Evolutionary conservation across 2,329 filamentous ascomycete genomes (phyloP).

Genomic region (Dactylellina sp.): DNA sequence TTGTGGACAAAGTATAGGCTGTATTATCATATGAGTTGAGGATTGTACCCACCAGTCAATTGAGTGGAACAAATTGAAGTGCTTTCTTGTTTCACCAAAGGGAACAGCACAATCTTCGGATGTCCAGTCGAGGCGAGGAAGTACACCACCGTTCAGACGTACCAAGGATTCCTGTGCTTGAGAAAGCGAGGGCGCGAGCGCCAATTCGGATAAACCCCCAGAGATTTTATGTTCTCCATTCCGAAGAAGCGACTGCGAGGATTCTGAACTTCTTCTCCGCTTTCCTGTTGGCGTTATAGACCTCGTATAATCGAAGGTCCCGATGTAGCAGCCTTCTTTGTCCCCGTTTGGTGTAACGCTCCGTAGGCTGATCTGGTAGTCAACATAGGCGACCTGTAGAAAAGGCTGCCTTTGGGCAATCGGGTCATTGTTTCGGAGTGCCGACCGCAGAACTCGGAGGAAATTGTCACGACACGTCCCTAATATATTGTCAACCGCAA

Average conservation of each 20-base stretch:
- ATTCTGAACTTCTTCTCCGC: background rate
- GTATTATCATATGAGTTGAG: too few species aligned
- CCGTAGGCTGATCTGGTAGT: conserved; percentile 39
- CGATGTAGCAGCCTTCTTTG: conserved; percentile 39
- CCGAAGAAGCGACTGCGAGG: conserved; percentile 4
- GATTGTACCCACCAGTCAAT: conserved; percentile 36
- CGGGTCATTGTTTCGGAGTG: conserved; percentile 9
- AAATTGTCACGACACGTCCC: conserved; percentile 20
- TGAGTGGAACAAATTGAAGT: conserved; percentile 47
- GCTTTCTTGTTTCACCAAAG: conserved; percentile 46
- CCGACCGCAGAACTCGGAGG: conserved; percentile 17
- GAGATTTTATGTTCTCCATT: conserved; percentile 2
- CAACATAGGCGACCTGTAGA: conserved; percentile 26
- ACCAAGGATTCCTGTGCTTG: conserved; percentile 32
- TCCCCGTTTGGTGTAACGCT: conserved; percentile 22
- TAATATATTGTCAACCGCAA: conserved; percentile 28
- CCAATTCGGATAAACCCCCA: conserved; percentile 16
- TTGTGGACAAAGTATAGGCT: too few species aligned
- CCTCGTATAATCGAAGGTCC: conserved; percentile 20
- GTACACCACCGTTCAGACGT: conserved; percentile 37
- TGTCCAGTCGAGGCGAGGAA: conserved; percentile 48
- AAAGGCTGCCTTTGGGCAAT: conserved; percentile 2
- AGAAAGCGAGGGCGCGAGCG: conserved; percentile 16
- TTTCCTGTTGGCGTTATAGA: background rate
- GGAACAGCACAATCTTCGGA: conserved; percentile 35